Conservation (phyloP, 768 basidiomycete species). For the Russula sp. region DNA sequence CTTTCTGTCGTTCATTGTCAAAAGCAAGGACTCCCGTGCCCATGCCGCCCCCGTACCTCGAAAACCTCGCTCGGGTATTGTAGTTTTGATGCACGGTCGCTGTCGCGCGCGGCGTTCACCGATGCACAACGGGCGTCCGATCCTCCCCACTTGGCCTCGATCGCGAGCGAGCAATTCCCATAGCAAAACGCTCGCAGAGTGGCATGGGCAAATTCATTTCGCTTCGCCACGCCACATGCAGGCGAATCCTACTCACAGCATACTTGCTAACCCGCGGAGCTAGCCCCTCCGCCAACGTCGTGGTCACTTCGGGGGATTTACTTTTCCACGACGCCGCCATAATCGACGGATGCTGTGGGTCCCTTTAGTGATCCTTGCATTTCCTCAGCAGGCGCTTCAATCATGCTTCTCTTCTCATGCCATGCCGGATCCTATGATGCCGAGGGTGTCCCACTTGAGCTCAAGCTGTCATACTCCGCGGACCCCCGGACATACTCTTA, state of each 20-base stretch:
- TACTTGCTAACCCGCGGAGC: constrained; percentile 10
- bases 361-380: constrained; percentile 12
- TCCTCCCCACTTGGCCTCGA: neutral
- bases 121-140: constrained; percentile 10
- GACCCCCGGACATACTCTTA: constrained; percentile 10
- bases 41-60: neutral
- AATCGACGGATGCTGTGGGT: constrained; percentile 13
- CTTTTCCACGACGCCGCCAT: constrained; percentile 13
- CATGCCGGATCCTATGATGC: constrained; percentile 4
- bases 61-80: neutral
- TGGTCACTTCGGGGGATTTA: constrained; percentile 17
- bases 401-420: constrained; percentile 14
- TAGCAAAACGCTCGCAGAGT: constrained; percentile 11
- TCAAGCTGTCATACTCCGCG: constrained; percentile 6
- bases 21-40: neutral
- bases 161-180: constrained; percentile 4
- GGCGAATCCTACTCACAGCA: constrained; percentile 6
- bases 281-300: constrained; percentile 5
- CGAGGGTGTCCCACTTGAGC: constrained; percentile 3
- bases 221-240: constrained; percentile 12
- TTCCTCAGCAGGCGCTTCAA: neutral
- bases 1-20: neutral
- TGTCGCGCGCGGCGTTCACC: constrained; percentile 1
- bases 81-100: neutral
- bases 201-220: constrained; percentile 12